Base-by-base conservation (phyloP, 495 filamentous ascomycete genomes). In the Penicillium malachiteum region DNA sequence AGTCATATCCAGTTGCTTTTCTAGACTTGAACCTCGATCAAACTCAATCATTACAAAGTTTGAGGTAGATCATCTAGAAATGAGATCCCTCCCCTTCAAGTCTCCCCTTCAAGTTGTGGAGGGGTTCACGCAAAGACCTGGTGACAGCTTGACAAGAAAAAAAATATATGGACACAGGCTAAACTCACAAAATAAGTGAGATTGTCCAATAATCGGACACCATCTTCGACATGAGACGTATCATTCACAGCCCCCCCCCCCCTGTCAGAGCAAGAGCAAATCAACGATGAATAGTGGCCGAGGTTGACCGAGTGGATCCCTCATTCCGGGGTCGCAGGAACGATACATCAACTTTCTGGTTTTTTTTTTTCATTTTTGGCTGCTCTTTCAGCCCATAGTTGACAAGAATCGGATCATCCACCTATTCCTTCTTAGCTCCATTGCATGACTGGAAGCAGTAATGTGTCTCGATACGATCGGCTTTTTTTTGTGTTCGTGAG, bases 261-360 rank as follows among this genome's bases (percentile, higher is more conserved):
- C 39, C 30, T 48, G 49, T 38, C 51, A 49, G 40, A 48, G 34
- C n/a, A 51, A 12, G 30, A n/a, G 33, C 50, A 38, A 58, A 58
- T 54, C 56, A 58, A 10, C 40, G 13, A 5, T 31, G 7, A 13
- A 30, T 13, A 13, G 44, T 11, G 44, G 21, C 59, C 58, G 52
- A 62, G 45, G 45, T 33, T 30, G 52, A 49, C 54, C 58, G 55
- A 55, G 52, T 52, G 37, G 33, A 53, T 37, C 44, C 56, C n/a
- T 48, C 47, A 37, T 51, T n/a, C 48, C 31, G 48, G 48, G 62
- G 63, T 50, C 38, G 39, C 37, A 34, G 55, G 48, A 54, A 50
- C 48, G 65, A 68, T 64, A 68, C 63, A 18, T 68, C 65, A 63
- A 66, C 55, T 66, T 55, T 50, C 39, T 16, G 26, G 18, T 5